Base-by-base conservation (phyloP, 495 filamentous ascomycete species). In the Penicillium cataractarum region DNA sequence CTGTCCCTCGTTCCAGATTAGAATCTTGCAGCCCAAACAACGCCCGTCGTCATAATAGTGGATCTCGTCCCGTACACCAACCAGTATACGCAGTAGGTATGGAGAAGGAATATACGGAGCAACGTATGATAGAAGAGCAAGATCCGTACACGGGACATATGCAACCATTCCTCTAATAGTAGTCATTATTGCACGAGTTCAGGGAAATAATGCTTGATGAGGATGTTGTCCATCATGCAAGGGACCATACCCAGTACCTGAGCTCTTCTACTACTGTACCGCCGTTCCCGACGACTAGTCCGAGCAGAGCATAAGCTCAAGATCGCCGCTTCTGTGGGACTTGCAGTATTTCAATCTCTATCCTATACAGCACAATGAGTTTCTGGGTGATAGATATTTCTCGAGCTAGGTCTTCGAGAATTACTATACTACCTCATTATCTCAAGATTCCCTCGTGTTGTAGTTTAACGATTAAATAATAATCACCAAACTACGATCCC, bases 31-130 rank as follows among this genome's bases (percentile, higher is more conserved):
- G 50, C 26, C 26, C 19, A 21, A 39, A 26, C 37, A 19, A 19
- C n/a, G 8, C 32, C n/a, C 62, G 52, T 64, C 62, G 62, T 64
- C 62, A 64, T 59, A 64, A 64, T 51, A 60, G 62, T 64, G 57
- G 62, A 60, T 51, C 62, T 64, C 39, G 48, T 60, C 55, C 59
- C 51, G 27, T n/a, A 19, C 39, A 42, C n/a, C 19, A 42, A 17
- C 39, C 39, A 42, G n/a, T 29, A 7, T 32, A 60, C 40, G 32
- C 50, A 51, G 49, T 35, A 22, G 26, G 46, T 26, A 39, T 4
- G 6, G 8, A 52, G 13, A 17, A 5, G 24, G 24, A 9, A 12
- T 29, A 22, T 48, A 3, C 8, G 21, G 17, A 13, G 15, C 9
- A 0, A 2, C 22, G 44, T 48, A 24, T 26, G 22, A 48, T 10